Conservation (phyloP, 2,329 filamentous ascomycete genomes). For the Xylaria sp. region DNA sequence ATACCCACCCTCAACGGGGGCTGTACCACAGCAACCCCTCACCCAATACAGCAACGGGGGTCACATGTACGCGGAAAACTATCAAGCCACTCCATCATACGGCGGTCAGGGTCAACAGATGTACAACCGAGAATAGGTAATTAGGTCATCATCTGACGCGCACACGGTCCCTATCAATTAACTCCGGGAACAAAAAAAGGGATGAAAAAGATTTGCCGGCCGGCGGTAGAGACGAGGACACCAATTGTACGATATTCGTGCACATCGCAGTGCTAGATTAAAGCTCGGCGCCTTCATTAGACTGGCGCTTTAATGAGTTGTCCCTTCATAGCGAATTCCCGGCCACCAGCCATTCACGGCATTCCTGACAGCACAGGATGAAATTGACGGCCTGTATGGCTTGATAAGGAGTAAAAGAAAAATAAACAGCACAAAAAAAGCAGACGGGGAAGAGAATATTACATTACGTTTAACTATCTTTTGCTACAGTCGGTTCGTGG, state of each 20-base stretch:
- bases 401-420: neutral
- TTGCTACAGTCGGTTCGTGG: slow-evolving; percentile 21
- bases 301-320: slow-evolving; percentile 27
- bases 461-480: slow-evolving; percentile 33
- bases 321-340: slow-evolving; percentile 17
- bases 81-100: slow-evolving; percentile 56
- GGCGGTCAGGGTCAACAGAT: slow-evolving; percentile 69
- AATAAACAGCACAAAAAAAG: slow-evolving; percentile 1
- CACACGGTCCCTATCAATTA: neutral
- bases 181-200: slow-evolving; percentile 2
- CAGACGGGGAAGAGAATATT: slow-evolving; percentile 11
- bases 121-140: slow-evolving; percentile 63
- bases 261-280: slow-evolving; percentile 20
- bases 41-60: slow-evolving; percentile 63
- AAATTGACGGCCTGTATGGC: neutral
- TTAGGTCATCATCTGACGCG: neutral
- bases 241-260: slow-evolving; percentile 27
- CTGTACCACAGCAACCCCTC: slow-evolving; percentile 57
- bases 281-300: slow-evolving; percentile 28
- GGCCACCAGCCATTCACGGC: neutral
- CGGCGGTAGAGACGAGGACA: neutral
- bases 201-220: slow-evolving; percentile 9
- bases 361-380: slow-evolving; percentile 1
- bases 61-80: slow-evolving; percentile 67
- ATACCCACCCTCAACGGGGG: slow-evolving; percentile 70